These are phyloP conservation scores for Cucurbita moschata DNA, from an alignment of 306 rosid species.

Conservation along the genomic window DNA sequence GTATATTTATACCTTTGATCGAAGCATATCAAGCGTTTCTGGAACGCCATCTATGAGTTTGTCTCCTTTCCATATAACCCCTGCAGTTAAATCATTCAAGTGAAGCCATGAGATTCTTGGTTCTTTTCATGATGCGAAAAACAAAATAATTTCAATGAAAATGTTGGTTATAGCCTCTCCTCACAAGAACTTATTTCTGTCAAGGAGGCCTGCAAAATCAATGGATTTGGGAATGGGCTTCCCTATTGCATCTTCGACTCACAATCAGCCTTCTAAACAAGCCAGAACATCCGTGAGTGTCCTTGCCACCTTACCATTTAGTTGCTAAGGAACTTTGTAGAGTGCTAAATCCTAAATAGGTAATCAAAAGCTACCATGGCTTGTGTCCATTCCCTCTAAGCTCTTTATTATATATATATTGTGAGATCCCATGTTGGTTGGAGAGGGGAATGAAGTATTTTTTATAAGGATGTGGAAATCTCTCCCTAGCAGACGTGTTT, in stretches of 20 bases:
- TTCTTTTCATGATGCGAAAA: background rate
- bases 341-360: background rate
- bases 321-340: background rate
- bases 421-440: no score
- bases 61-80: conserved; percentile 99
- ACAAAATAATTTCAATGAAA: background rate
- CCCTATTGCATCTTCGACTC: background rate
- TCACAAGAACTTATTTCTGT: background rate
- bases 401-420: background rate
- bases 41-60: conserved; percentile 90
- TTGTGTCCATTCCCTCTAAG: background rate
- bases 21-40: conserved; percentile 83
- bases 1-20: conserved; percentile 50
- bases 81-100: conserved; percentile 24
- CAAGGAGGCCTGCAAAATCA: background rate
- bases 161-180: background rate
- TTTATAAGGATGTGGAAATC: no score
- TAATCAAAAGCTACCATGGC: background rate
- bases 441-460: no score
- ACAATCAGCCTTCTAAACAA: background rate
- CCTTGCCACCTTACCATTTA: background rate
- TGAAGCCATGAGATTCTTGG: background rate
- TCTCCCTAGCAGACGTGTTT: no score
- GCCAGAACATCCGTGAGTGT: background rate
- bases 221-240: background rate